Conservation (phyloP, 257 asterid genomes). For the Sherardia arvensis region DNA sequence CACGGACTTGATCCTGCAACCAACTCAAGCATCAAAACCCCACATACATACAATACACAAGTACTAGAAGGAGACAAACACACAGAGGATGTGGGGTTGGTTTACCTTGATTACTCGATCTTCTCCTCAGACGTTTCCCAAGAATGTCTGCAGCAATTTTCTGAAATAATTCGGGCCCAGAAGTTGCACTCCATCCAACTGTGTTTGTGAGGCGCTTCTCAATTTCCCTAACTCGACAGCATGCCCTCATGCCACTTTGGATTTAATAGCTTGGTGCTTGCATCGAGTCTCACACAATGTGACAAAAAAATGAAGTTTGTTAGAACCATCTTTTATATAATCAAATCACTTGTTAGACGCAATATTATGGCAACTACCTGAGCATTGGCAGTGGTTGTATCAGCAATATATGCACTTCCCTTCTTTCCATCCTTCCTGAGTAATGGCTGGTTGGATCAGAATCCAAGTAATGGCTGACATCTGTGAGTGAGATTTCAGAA, state of each 20-base stretch:
- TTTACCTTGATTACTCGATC: too few species aligned
- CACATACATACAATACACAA: too few species aligned
- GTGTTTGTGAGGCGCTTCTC: slow-evolving; percentile 85
- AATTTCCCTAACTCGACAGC: slow-evolving; percentile 83
- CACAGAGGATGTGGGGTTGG: too few species aligned
- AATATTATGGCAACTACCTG: slow-evolving; percentile 38
- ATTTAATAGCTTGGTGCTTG: slow-evolving; percentile 81
- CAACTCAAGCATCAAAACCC: too few species aligned
- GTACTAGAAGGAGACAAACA: too few species aligned
- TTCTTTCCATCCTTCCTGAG: slow-evolving; percentile 89
- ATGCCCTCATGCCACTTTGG: slow-evolving; percentile 98
- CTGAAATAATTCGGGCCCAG: slow-evolving; percentile 94
- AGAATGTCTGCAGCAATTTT: slow-evolving; percentile 81
- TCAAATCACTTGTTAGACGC: neutral
- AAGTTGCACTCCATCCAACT: slow-evolving; percentile 96
- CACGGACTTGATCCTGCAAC: too few species aligned
- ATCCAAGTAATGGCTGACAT: slow-evolving; percentile 91
- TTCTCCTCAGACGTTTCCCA: slow-evolving; percentile 87
- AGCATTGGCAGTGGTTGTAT: slow-evolving; percentile 97
- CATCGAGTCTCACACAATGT: slow-evolving; percentile 85
- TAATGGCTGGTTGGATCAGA: slow-evolving; percentile 96
- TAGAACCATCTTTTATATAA: neutral
- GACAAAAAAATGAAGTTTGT: too few species aligned
- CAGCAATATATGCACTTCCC: too few species aligned
- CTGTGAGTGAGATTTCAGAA: slow-evolving; percentile 80